Base-by-base conservation (phyloP, 1,284 basidiomycete species). In the Tylopilus microsporus region DNA sequence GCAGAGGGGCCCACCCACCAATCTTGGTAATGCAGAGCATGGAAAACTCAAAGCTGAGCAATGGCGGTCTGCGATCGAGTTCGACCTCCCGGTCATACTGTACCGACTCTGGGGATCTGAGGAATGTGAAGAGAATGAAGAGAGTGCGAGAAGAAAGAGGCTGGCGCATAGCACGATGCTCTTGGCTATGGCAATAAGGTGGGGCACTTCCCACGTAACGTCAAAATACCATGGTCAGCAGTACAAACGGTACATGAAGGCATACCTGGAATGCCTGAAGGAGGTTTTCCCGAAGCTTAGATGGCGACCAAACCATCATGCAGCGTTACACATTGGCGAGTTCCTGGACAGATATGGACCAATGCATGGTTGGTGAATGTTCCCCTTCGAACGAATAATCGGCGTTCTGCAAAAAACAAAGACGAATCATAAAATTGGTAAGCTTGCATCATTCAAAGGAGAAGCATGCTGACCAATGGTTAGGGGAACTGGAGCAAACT, bases 261-360 rank as follows among this genome's bases (percentile, higher is more conserved):
- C 37, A 1, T 70, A 70, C 49, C 52, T 65, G 18, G 32, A 47
- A 36, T 53, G 13, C 2, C 11, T 70, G 15, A 50, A 53, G 18
- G 41, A 48, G 0, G 36, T 65, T 2, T 66, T 64, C 43, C 63
- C 63, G 1, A 34, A 51, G 2, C 18, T 55, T 5, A 16, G 10
- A 10, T 49, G 32, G 41, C 7, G 21, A 10, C 57, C 48, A 0
- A 59, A 59, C 12, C 58, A 59, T 16, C 58, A 59, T 49, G 45
- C 36, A 21, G 37, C 25, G 1, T 11, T 59, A 5, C 55, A 59
- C 18, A 13, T 59, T 4, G 9, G 48, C 1, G 11, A 39, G 5
- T 59, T 57, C 19, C 19, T 59, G 0, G 3, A 3, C 4, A 13
- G 5, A 12, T 59, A 57, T 34, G 51, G 58, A 1, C 55, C 50